Evolutionary conservation across 1,284 basidiomycete genomes (phyloP).

Genomic region (Uromyces viciae-fabae): DNA sequence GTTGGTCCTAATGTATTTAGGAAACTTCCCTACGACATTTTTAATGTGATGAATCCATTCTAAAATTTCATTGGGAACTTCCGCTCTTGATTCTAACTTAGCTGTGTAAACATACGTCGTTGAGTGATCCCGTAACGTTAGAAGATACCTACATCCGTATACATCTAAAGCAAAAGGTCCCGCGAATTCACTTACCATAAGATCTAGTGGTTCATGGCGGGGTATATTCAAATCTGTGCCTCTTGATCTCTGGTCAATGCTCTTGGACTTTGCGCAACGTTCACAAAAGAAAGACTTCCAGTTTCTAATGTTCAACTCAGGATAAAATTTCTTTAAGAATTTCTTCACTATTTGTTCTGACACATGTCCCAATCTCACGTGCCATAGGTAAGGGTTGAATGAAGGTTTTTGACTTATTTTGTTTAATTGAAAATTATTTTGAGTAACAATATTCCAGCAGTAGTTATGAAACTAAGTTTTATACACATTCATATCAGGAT

Average conservation of each 20-base stretch:
- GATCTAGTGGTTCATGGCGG: not conserved
- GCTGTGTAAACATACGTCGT: not conserved
- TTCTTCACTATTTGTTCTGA: not conserved
- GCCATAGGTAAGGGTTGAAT: not conserved
- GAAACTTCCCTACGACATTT: not conserved
- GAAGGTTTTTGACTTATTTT: not conserved
- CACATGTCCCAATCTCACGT: not conserved
- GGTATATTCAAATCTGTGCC: not conserved
- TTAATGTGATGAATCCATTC: not conserved
- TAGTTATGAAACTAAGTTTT: not conserved
- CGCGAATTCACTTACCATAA: not conserved
- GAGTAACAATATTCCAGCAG: too few species aligned
- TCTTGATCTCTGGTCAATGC: not conserved
- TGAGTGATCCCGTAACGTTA: not conserved
- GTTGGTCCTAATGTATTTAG: not conserved
- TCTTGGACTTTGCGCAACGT: slow-evolving; percentile 9
- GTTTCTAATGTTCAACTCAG: not conserved
- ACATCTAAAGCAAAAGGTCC: not conserved
- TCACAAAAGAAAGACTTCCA: slow-evolving; percentile 3
- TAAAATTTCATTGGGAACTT: not conserved
- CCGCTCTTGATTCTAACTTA: not conserved
- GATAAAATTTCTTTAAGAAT: not conserved
- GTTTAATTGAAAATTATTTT: not conserved
- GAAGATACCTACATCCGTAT: not conserved
- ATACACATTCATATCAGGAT: not conserved